phyloP scores from a whole-genome alignment of 202 grass and related monocot genomes.

The Zoysia matrella region DNA sequence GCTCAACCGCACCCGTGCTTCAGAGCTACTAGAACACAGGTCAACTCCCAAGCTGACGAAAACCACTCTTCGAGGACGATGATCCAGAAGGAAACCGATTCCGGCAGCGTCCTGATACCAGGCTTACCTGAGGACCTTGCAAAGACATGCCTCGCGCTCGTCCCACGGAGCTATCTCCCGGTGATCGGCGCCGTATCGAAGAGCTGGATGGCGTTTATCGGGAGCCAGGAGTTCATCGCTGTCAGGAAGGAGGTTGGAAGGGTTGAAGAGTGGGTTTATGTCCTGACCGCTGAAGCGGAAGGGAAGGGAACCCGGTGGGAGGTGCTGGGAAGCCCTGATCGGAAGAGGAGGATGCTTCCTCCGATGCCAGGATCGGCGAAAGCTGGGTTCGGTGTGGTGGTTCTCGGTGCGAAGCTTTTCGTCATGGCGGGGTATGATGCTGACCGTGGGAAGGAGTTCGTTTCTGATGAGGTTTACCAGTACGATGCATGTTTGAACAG shows the following conservation, averaged over 20 bases:
- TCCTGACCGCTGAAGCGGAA: no score
- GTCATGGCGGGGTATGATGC: constrained; percentile 61
- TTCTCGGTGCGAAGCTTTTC: constrained; percentile 67
- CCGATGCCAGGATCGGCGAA: constrained; percentile 65
- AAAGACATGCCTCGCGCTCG: constrained; percentile 30
- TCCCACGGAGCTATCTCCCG: constrained; percentile 3
- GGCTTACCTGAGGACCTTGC: constrained; percentile 72
- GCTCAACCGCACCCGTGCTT: not conserved
- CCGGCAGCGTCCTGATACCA: constrained; percentile 52
- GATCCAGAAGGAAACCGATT: constrained; percentile 22
- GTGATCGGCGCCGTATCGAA: no score
- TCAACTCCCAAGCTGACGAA: not conserved
- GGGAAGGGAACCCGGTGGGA: no score
- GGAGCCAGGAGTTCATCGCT: no score
- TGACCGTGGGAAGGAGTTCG: not conserved
- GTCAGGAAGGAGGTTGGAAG: no score
- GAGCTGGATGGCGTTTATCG: no score
- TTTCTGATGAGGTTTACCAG: no score
- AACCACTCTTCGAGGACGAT: constrained; percentile 33
- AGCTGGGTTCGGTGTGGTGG: constrained; percentile 64
- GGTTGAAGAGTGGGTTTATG: no score
- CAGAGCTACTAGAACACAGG: constrained; percentile 12
- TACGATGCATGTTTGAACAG: constrained; percentile 73
- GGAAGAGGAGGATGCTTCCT: constrained; percentile 54
- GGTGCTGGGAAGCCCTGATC: constrained; percentile 3